phyloP scores from a whole-genome alignment of 1,284 basidiomycete species.

The Apiotrichum domesticum region DNA sequence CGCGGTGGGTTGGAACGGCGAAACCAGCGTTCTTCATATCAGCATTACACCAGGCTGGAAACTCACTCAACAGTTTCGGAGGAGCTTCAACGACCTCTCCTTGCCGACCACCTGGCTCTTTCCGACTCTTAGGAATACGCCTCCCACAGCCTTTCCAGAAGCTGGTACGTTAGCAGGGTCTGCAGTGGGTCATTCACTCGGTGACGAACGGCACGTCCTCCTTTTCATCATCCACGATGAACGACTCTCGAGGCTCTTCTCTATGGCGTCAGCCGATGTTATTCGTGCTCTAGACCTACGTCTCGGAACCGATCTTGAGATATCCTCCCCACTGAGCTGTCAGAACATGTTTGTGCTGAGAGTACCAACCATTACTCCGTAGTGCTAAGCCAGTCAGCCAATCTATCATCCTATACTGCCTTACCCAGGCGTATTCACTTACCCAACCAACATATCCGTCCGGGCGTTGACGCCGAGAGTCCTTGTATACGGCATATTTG shows the following conservation, averaged over 20 bases:
- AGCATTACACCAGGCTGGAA: not conserved
- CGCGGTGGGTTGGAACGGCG: slow-evolving; percentile 14
- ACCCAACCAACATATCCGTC: slow-evolving; percentile 24
- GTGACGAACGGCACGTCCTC: slow-evolving; percentile 4
- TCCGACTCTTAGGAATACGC: not conserved
- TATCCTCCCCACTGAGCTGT: slow-evolving; percentile 22
- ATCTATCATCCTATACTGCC: not conserved
- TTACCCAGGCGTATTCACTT: slow-evolving; percentile 3
- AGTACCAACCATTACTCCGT: slow-evolving; percentile 18
- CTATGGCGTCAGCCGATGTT: slow-evolving; percentile 6
- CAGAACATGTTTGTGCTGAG: not conserved
- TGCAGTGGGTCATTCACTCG: slow-evolving; percentile 6
- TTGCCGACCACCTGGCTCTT: slow-evolving; percentile 17
- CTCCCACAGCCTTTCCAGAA: slow-evolving; percentile 21
- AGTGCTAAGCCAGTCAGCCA: slow-evolving; percentile 17
- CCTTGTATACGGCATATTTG: slow-evolving; percentile 23
- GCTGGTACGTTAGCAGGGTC: not conserved
- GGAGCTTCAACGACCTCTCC: slow-evolving; percentile 20
- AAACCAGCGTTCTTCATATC: slow-evolving; percentile 20
- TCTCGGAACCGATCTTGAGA: slow-evolving; percentile 27
- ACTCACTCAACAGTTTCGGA: slow-evolving; percentile 21
- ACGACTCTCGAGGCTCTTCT: slow-evolving; percentile 9
- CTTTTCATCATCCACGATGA: slow-evolving; percentile 7
- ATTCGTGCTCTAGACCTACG: slow-evolving; percentile 9
- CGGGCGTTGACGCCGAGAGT: slow-evolving; percentile 9